A percentile compares a stretch with the other conserved stretches of the same genome.
phyloP scores from a whole-genome alignment of 1,139 yeast species.

The Taphrina deformans region DNA sequence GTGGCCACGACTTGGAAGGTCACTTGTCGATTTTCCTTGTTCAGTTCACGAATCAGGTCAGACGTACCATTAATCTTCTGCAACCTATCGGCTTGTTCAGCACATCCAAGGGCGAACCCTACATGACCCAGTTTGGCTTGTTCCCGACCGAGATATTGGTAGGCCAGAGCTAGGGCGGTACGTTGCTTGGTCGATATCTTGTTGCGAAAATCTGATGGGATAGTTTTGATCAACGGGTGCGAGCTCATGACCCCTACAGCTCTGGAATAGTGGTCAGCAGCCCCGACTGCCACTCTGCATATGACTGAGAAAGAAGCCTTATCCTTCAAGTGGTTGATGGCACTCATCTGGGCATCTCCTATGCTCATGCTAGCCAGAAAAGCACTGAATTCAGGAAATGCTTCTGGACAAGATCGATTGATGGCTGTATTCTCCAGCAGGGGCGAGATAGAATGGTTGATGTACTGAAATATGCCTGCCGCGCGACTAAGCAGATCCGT shows the following conservation, averaged over 20 bases:
- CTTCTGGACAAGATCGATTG: slow-evolving; percentile 14
- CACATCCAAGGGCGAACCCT: slow-evolving; percentile 24
- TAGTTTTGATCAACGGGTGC: slow-evolving; percentile 16
- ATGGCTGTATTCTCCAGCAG: not conserved
- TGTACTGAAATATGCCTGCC: slow-evolving; percentile 18
- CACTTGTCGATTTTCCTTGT: slow-evolving; percentile 25
- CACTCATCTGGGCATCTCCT: slow-evolving; percentile 17
- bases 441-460: not conserved
- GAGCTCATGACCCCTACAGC: slow-evolving; percentile 20
- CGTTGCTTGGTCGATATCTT: not conserved
- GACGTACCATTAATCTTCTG: not conserved
- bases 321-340: not conserved
- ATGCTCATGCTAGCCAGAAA: slow-evolving; percentile 4
- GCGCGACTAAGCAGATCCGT: slow-evolving; percentile 10
- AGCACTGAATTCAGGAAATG: slow-evolving; percentile 5
- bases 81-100: slow-evolving; percentile 3
- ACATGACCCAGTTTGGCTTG: slow-evolving; percentile 6
- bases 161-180: slow-evolving; percentile 12
- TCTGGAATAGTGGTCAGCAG: slow-evolving; percentile 15
- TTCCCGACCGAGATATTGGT: slow-evolving; percentile 14
- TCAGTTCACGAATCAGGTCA: not conserved
- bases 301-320: slow-evolving; percentile 14
- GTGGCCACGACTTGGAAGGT: slow-evolving; percentile 18
- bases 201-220: not conserved
- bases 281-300: slow-evolving; percentile 21